These are phyloP conservation scores for Solanum hybrid DNA, from an alignment of 305 asterid species.

Conservation along the genomic window DNA sequence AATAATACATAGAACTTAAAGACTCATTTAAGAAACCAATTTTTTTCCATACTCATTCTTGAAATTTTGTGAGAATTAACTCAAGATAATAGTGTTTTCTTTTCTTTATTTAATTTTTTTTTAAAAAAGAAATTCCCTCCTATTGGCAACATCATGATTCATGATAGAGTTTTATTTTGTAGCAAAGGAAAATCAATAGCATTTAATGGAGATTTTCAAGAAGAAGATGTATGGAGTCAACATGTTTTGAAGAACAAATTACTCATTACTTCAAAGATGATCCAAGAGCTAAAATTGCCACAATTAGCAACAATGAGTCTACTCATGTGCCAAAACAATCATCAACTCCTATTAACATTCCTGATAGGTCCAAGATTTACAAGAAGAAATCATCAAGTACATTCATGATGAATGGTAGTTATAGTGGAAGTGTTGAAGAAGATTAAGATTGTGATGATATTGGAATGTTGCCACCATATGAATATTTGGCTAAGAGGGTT, in stretches of 20 bases:
- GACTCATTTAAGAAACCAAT: too few species aligned
- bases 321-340: neutral
- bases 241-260: neutral
- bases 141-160: neutral
- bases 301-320: neutral
- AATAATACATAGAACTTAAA: neutral
- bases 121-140: neutral
- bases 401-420: neutral
- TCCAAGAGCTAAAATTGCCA: neutral
- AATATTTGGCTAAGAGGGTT: too few species aligned
- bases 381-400: neutral
- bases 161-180: neutral
- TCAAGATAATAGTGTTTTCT: too few species aligned
- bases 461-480: too few species aligned
- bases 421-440: conserved; percentile 4
- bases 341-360: neutral
- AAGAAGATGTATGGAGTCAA: neutral
- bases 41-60: too few species aligned
- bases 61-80: too few species aligned
- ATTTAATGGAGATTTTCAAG: neutral
- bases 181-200: neutral
- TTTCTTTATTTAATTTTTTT: too few species aligned
- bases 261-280: neutral
- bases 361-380: neutral
- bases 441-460: neutral